Base-by-base conservation (phyloP, 1,284 basidiomycete species). In the Ceratobasidium sp. region DNA sequence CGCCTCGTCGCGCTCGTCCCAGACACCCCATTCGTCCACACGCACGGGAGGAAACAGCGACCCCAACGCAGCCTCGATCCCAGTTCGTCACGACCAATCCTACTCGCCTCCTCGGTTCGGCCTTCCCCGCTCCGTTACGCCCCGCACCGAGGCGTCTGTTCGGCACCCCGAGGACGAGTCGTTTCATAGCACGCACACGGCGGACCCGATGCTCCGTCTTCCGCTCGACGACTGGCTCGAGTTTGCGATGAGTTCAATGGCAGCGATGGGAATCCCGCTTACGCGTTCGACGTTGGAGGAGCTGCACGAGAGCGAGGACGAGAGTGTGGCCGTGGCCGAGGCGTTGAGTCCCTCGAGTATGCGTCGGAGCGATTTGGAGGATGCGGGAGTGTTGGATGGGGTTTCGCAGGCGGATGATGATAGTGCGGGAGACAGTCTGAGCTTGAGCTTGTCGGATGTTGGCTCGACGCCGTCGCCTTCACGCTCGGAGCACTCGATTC, bases 141-240 rank as follows among this genome's bases (percentile, higher is more conserved):
- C 58, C 20, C 58, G 32, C 45, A 64, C 58, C 31, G 58, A 64
- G 22, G 45, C 25, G 2, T 62, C 58, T 5, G n/a, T 35, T 27
- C 15, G 40, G 20, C 45, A 47, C 20, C 45, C 58, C 25, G 58
- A 50, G 10, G 45, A 62, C 7, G 58, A 52, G 27, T 64, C 58
- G 45, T 64, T 64, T 31, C 34, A 52, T 35, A 64, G 58, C 32
- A 25, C 45, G 4, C 58, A 64, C 20, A 52, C 58, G 10, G 58
- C 58, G 10, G 47, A 64, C 20, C 12, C 27, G 2, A 22, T 29
- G 13, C 29, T 52, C 22, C 58, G 34, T 10, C 58, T 64, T 27
- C 58, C 58, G n/a, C 22, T 64, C 43, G 58, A 64, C 32, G 47
- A 52, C 45, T 64, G 58, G 58, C 15, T 64, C 58, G 45, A 49